Percentiles rank a stretch among this genome's conserved stretches.
Conservation (phyloP, 2,329 filamentous ascomycete species). For the Rhinocladiella mackenziei region DNA sequence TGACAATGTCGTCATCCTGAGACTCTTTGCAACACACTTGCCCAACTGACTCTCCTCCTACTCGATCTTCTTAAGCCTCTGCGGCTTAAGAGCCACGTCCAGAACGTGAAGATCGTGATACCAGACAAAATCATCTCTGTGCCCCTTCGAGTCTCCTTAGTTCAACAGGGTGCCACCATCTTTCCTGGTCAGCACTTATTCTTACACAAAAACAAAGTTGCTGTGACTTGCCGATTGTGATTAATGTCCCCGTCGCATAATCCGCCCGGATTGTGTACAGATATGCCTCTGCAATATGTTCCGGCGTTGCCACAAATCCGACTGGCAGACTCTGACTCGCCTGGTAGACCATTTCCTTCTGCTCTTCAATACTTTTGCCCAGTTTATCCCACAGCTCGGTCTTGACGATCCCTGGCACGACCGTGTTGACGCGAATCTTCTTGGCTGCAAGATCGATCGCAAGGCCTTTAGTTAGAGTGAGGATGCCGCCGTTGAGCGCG, state of each 20-base stretch:
- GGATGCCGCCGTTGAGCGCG: conserved; percentile 48
- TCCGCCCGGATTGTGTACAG: conserved; percentile 35
- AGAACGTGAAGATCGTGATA: too few species aligned
- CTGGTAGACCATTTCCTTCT: conserved; percentile 23
- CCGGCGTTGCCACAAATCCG: conserved; percentile 37
- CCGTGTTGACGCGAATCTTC: conserved; percentile 60
- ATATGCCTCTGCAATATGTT: conserved; percentile 47
- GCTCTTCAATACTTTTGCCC: conserved; percentile 26
- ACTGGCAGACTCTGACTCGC: conserved; percentile 20
- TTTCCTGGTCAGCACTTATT: too few species aligned
- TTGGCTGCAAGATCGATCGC: conserved; percentile 55
- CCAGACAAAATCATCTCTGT: too few species aligned
- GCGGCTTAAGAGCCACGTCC: too few species aligned
- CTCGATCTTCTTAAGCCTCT: too few species aligned
- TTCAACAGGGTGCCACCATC: too few species aligned
- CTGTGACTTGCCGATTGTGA: conserved; percentile 23
- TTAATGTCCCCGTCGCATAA: conserved; percentile 23
- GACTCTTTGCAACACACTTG: too few species aligned
- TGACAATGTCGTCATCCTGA: too few species aligned
- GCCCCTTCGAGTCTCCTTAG: too few species aligned
- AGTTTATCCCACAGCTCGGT: conserved; percentile 43
- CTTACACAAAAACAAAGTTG: too few species aligned
- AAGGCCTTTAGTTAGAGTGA: conserved; percentile 53
- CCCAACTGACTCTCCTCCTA: too few species aligned
- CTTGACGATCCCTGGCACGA: conserved; percentile 53